Evolutionary conservation across 2,329 filamentous ascomycete species (phyloP), one percentile per base, ranked within the genome.

Genomic region (Clonostachys solani): DNA sequence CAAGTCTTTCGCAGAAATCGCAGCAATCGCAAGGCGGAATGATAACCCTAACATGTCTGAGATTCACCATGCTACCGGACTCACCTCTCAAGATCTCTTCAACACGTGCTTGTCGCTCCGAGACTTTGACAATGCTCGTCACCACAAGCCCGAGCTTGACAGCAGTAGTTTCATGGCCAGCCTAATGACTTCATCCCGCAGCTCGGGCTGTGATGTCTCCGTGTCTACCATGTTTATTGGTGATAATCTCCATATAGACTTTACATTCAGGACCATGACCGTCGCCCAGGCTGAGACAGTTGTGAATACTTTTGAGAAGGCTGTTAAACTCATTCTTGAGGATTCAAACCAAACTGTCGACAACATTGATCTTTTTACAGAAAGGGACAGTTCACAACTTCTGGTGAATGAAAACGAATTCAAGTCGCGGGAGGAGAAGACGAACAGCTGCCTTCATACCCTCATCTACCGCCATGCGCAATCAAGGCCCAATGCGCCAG

Each of bases 351-450:
- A 62, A 15, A 60, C 63, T 5, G 62, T 80, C 44, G 69, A 64
- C 6, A 63, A 75, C 17, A 60, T 76, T 23, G 73, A 80, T 56
- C 64, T 80, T 4, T 80, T 83, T 53, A 80, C 71, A 12, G 73
- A 78, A 43, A 66, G 73, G 9, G 80, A 84, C 52, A 74, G 75
- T 50, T 67, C 73, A 5, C 77, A 80, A 47, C 72, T 83, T 40
- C 57, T 75, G 8, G 68, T 72, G 6, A 80, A 79, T 63, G 78
- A 77, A 44, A 71, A 71, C 52, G 68, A 71, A 33, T 58, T 62
- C 1, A 67, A 67, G 3, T 56, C 64, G 35, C 59, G 57, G 2
- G 64, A 69, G 2, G 65, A 71, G 6, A 63, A 67, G 55, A 63
- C 62, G 42, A 70, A 65, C 44, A 67, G 58, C 12, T 55, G 74